A percentile compares a stretch with the other conserved stretches of the same genome.
phyloP scores from a whole-genome alignment of 306 rosid species.

The Gynostemma pentaphyllum region DNA sequence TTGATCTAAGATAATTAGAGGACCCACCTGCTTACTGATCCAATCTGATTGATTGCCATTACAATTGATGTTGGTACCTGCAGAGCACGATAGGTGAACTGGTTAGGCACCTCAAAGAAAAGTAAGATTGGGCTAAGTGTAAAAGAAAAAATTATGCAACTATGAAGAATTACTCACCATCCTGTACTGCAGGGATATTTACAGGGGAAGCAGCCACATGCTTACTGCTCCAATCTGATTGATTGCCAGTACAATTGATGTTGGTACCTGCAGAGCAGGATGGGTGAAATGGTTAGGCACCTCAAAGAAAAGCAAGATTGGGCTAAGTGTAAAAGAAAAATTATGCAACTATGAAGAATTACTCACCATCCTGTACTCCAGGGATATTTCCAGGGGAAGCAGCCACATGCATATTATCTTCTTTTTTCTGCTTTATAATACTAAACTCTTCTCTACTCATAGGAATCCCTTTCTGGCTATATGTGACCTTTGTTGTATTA shows the following conservation, averaged over 20 bases:
- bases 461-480: conserved; percentile 27
- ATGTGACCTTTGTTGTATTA: conserved; percentile 24
- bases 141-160: neutral
- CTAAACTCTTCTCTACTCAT: conserved; percentile 31
- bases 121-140: neutral
- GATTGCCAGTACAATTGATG: conserved; percentile 24
- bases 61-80: conserved; percentile 34
- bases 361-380: conserved; percentile 38
- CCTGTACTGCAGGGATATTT: conserved; percentile 32
- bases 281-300: conserved; percentile 2
- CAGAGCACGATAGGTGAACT: conserved; percentile 17
- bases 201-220: conserved; percentile 29
- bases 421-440: conserved; percentile 21
- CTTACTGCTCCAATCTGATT: conserved; percentile 26
- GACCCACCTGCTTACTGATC: conserved; percentile 25
- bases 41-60: conserved; percentile 32
- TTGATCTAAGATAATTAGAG: conserved; percentile 23
- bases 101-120: conserved; percentile 8
- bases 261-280: conserved; percentile 37
- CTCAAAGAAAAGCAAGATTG: neutral
- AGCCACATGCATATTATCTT: conserved; percentile 29
- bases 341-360: conserved; percentile 14
- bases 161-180: conserved; percentile 34
- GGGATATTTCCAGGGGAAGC: conserved; percentile 36
- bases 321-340: neutral